phyloP scores from a whole-genome alignment of 1,284 basidiomycete genomes.

The Heterobasidion annosum region DNA sequence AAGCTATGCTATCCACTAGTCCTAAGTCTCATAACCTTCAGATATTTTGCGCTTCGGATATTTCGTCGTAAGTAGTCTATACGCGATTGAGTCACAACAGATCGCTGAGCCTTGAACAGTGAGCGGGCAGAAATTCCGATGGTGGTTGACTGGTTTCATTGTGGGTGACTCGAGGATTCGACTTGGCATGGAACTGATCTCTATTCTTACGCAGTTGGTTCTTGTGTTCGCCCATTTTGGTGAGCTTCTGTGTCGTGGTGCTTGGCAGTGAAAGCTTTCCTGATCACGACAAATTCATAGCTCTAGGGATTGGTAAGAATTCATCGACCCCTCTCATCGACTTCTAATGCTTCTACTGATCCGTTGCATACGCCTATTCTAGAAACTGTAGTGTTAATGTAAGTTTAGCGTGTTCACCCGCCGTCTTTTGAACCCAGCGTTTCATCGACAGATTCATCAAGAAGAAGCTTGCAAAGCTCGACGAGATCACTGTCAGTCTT shows the following conservation, averaged over 20 bases:
- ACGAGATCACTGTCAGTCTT: not conserved
- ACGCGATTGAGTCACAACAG: too few species aligned
- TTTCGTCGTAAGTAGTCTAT: too few species aligned
- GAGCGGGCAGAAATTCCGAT: not conserved
- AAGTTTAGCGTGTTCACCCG: not conserved
- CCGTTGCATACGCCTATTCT: not conserved
- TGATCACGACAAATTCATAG: too few species aligned
- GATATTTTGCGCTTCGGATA: too few species aligned
- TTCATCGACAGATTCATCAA: not conserved
- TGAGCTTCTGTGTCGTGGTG: too few species aligned
- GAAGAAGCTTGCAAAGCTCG: not conserved
- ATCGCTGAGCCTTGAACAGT: not conserved
- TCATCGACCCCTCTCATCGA: not conserved
- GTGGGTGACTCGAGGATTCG: not conserved
- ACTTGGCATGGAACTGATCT: too few species aligned
- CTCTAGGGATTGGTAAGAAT: not conserved
- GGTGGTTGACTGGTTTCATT: not conserved
- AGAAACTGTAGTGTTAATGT: not conserved
- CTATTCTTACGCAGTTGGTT: too few species aligned
- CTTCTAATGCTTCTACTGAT: not conserved
- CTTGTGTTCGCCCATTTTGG: too few species aligned
- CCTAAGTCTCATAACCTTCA: not conserved
- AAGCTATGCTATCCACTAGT: not conserved
- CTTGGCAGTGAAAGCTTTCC: too few species aligned
- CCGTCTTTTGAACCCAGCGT: not conserved